Evolutionary conservation across 164 flowering plant genomes (phyloP).

Genomic region (Sextonia rubra): DNA sequence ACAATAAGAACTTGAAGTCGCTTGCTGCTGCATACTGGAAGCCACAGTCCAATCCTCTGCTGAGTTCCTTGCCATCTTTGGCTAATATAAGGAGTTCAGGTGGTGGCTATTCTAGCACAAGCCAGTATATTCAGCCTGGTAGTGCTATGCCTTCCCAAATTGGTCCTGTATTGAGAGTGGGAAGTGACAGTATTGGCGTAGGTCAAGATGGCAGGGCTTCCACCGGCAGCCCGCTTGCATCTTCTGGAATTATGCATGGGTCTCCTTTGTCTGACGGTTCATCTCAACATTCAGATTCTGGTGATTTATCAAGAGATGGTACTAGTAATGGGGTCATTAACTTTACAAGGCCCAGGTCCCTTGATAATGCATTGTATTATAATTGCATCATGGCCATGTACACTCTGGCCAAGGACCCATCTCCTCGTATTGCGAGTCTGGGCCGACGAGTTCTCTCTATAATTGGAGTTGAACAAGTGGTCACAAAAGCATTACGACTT

Average conservation of each 20-base stretch:
- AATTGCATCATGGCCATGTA: constrained; percentile 78
- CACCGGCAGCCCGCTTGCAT: constrained; percentile 79
- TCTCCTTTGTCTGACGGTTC: constrained; percentile 97
- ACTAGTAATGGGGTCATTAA: constrained; percentile 60
- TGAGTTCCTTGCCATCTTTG: constrained; percentile 67
- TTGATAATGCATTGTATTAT: constrained; percentile 70
- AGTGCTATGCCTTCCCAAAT: constrained; percentile 60
- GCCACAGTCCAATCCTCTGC: constrained; percentile 62
- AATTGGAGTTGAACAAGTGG: constrained; percentile 91
- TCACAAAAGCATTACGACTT: constrained; percentile 47
- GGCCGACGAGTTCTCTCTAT: constrained; percentile 76
- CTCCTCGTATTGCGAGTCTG: constrained; percentile 77
- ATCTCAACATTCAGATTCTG: constrained; percentile 86
- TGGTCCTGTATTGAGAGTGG: constrained; percentile 65
- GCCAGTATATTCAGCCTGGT: constrained; percentile 40
- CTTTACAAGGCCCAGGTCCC: constrained; percentile 47
- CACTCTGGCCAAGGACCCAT: constrained; percentile 88
- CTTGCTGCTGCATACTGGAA: constrained; percentile 86
- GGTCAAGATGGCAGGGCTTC: constrained; percentile 73
- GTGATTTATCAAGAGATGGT: constrained; percentile 48
- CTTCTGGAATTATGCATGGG: constrained; percentile 83
- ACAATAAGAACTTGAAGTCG: constrained; percentile 78
- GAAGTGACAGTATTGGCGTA: constrained; percentile 42
- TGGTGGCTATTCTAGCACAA: constrained; percentile 45
- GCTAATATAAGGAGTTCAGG: constrained; percentile 47